Percentiles rank a stretch among this genome's conserved stretches.
Conservation (phyloP, 345 rosid genomes). For the Iberis pinnata region DNA sequence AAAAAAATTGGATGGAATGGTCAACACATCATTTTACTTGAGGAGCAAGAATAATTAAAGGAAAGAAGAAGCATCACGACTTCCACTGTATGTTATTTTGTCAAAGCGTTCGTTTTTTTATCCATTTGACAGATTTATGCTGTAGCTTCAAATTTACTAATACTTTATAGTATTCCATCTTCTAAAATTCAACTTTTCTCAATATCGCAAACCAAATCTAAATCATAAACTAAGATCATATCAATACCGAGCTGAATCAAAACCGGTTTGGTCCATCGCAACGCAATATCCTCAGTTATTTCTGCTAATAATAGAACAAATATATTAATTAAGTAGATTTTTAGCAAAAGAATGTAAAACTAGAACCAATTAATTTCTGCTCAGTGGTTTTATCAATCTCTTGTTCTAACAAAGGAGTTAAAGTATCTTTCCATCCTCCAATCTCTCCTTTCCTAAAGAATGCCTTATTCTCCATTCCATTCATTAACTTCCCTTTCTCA, state of each 20-base stretch:
- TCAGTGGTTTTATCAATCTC: constrained; percentile 34
- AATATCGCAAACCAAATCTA: too few relatives aligned
- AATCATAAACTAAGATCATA: too few relatives aligned
- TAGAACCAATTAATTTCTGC: constrained; percentile 28
- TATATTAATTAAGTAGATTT: not conserved
- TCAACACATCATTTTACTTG: not conserved
- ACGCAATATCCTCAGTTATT: too few relatives aligned
- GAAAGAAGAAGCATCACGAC: not conserved
- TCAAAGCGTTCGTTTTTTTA: too few relatives aligned
- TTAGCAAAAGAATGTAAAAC: constrained; percentile 32
- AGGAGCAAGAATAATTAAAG: not conserved
- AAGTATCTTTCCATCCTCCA: constrained; percentile 41
- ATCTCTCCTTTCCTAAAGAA: constrained; percentile 46
- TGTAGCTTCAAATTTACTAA: too few relatives aligned
- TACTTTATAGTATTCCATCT: too few relatives aligned
- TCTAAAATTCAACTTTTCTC: too few relatives aligned
- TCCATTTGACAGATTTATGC: too few relatives aligned
- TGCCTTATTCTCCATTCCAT: constrained; percentile 29
- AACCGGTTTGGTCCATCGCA: too few relatives aligned
- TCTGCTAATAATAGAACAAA: not conserved
- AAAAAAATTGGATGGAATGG: not conserved
- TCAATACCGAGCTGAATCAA: too few relatives aligned
- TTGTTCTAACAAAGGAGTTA: constrained; percentile 29
- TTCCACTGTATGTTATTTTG: not conserved
- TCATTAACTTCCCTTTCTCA: constrained; percentile 27